phyloP scores from a whole-genome alignment of 2,329 filamentous ascomycete genomes.

The Hymenotorrendiella dingleyae region DNA sequence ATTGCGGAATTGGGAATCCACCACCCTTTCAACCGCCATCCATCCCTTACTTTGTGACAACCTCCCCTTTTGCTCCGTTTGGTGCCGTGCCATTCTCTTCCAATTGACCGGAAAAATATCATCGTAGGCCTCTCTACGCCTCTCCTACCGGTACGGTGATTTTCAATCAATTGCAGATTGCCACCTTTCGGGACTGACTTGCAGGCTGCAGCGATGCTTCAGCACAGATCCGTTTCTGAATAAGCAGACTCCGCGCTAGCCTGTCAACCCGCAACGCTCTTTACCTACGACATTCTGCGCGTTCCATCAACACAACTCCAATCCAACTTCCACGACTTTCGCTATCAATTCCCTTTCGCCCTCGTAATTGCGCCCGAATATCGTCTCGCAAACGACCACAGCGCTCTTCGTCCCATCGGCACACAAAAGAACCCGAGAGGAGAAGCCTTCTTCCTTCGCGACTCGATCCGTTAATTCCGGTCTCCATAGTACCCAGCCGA shows the following conservation, averaged over 20 bases:
- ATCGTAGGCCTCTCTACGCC: background rate
- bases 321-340: background rate
- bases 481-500: constrained; percentile 8
- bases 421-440: background rate
- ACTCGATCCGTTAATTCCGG: constrained; percentile 16
- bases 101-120: background rate
- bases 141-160: too few relatives aligned
- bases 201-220: background rate
- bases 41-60: background rate
- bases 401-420: background rate
- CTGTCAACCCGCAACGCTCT: too few relatives aligned
- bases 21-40: background rate
- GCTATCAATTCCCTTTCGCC: background rate
- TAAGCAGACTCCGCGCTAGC: constrained; percentile 5
- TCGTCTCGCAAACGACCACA: background rate
- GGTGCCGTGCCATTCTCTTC: background rate
- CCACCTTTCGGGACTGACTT: background rate
- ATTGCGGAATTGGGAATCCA: background rate
- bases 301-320: too few relatives aligned
- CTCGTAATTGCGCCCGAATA: background rate
- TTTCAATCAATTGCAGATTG: too few relatives aligned
- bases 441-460: background rate
- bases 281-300: too few relatives aligned
- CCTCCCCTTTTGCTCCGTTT: too few relatives aligned
- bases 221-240: background rate